Evolutionary conservation across 2,329 filamentous ascomycete genomes (phyloP).

Genomic region (Ophiostoma himal-ulmi): DNA sequence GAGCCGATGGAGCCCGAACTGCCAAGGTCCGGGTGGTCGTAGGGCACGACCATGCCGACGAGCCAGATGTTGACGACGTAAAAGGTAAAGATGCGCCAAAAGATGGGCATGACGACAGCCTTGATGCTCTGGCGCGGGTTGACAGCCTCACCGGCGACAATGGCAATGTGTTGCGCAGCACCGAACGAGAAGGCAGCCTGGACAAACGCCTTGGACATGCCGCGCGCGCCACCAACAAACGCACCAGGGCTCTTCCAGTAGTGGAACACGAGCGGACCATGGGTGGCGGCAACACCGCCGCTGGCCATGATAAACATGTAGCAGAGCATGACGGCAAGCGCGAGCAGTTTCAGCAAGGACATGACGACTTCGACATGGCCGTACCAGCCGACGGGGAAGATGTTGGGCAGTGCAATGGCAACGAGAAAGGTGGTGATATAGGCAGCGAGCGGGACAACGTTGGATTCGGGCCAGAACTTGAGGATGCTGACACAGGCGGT

Average conservation of each 20-base stretch:
- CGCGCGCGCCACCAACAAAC: neutral
- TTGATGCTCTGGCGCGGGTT: slow-evolving; percentile 7
- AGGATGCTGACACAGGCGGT: slow-evolving; percentile 2
- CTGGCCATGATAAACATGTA: slow-evolving; percentile 6
- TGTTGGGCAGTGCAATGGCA: neutral
- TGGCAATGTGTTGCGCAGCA: slow-evolving; percentile 2
- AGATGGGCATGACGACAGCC: slow-evolving; percentile 1
- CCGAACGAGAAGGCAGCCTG: neutral
- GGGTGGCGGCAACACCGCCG: neutral
- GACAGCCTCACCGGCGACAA: neutral
- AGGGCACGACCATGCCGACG: slow-evolving; percentile 8
- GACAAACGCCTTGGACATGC: slow-evolving; percentile 5
- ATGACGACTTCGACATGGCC: slow-evolving; percentile 4
- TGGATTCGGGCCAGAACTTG: neutral
- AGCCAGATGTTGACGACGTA: slow-evolving; percentile 9
- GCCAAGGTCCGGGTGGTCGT: neutral
- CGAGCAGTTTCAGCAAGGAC: neutral
- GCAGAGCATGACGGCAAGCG: slow-evolving; percentile 4
- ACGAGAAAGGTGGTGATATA: slow-evolving; percentile 6
- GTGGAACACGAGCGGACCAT: neutral
- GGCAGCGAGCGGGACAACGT: neutral
- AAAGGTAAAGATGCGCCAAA: slow-evolving; percentile 6
- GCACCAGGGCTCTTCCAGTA: neutral
- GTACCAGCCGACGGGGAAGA: neutral
- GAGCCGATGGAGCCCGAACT: neutral